phyloP scores from a whole-genome alignment of 2,329 filamentous ascomycete genomes.

The Fusarium pininemorale region DNA sequence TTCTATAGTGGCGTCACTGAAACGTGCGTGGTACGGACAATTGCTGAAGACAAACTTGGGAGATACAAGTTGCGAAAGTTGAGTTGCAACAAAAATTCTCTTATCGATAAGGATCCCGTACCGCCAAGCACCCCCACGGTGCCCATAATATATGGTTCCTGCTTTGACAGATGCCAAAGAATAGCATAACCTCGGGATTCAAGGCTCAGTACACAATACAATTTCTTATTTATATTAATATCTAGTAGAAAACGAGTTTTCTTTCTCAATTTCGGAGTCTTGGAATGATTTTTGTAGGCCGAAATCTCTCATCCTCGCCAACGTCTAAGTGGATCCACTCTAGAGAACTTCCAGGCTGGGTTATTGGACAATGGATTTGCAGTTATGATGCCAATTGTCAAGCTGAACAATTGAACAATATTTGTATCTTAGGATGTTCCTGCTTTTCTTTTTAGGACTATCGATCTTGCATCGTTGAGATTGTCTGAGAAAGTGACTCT shows the following conservation, averaged over 20 bases:
- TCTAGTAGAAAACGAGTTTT: too few species aligned
- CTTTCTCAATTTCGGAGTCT: accelerated
- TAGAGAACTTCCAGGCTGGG: background rate
- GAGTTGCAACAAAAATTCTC: constrained; percentile 38
- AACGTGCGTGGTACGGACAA: background rate
- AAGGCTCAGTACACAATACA: background rate
- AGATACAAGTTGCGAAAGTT: background rate
- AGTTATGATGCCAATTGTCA: background rate
- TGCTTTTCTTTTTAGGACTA: accelerated
- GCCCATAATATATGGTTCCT: background rate
- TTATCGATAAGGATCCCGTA: constrained; percentile 32
- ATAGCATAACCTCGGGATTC: too few species aligned
- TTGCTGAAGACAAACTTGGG: background rate
- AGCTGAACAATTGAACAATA: background rate
- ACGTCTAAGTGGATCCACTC: background rate
- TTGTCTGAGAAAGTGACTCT: background rate
- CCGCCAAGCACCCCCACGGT: background rate
- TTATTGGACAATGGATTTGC: background rate
- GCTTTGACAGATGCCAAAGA: background rate
- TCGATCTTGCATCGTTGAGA: background rate
- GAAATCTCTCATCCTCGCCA: background rate
- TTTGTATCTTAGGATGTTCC: too few species aligned
- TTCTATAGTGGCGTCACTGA: background rate
- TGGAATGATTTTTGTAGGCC: background rate
- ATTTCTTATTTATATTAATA: background rate